phyloP scores from a whole-genome alignment of 1,139 yeast species.

The Hanseniaspora uvarum region DNA sequence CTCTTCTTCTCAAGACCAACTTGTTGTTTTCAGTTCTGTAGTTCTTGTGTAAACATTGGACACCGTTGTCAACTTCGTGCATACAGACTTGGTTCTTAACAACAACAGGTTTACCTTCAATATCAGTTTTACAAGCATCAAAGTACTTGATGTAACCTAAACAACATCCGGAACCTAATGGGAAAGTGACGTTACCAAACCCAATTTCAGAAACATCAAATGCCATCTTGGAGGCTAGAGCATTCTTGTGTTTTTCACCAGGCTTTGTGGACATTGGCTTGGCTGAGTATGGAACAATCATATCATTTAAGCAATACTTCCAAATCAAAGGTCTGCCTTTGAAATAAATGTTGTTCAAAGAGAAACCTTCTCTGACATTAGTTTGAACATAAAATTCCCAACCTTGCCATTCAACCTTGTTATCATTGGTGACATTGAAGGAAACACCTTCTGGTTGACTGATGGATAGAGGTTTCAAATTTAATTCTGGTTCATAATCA shows the following conservation, averaged over 20 bases:
- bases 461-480: constrained; percentile 62
- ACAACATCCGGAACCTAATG: constrained; percentile 72
- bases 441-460: constrained; percentile 84
- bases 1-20: constrained; percentile 68
- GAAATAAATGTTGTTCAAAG: constrained; percentile 62
- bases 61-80: constrained; percentile 83
- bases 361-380: constrained; percentile 76
- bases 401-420: constrained; percentile 73
- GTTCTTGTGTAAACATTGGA: constrained; percentile 74
- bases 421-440: constrained; percentile 47
- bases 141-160: constrained; percentile 75
- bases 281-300: constrained; percentile 90
- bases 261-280: constrained; percentile 33
- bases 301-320: constrained; percentile 70
- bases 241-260: constrained; percentile 42
- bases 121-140: constrained; percentile 53
- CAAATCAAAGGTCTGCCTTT: constrained; percentile 76
- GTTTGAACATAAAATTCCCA: constrained; percentile 77
- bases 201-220: constrained; percentile 89
- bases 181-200: constrained; percentile 71
- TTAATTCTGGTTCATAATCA: constrained; percentile 42
- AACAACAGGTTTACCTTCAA: constrained; percentile 54
- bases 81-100: constrained; percentile 71
- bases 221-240: constrained; percentile 85
- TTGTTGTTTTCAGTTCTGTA: constrained; percentile 66